Base-by-base conservation (phyloP, 805 yeast genomes). In the Hanseniaspora nectarophila region DNA sequence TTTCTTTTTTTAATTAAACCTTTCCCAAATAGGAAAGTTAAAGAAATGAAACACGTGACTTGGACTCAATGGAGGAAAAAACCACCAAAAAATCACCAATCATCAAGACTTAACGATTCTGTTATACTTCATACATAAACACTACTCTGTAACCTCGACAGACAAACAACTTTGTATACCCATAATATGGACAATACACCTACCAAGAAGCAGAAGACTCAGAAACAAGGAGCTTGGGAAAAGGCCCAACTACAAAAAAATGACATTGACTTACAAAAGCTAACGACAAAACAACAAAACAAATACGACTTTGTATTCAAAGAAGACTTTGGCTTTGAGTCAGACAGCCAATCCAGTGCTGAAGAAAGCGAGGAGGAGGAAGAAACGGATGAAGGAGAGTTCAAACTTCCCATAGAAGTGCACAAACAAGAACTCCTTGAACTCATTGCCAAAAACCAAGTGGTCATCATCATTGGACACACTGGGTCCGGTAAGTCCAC, bases 401-500 rank as follows among this genome's bases (percentile, higher is more conserved):
- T 73, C 58, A 77, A 16, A 35, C 31, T 85, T 0, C 97, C 97
- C 0, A 95, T 88, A 1, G 87, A 72, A 59, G 67, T 73, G 48
- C 82, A 76, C 59, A 69, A 89, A 43, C 69, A 74, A 2, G 73
- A 77, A 32, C 72, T 89, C 16, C 64, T 89, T 29, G 69, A 72
- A 0, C 80, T 85, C 0, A 73, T 89, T 9, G 63, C 66, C 23
- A 68, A 74, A 26, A 73, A 82, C 58, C 95, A 85, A 62, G 79
- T 82, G 0, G 58, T 85, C 34, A 80, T 85, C 39, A 78, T 85
- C 31, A 90, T 85, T 37, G 94, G 94, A 54, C 94, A 85, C 62
- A 85, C 95, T 0, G 95, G 97, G 43, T 88, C 96, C 0, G 97
- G 97, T 60, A 89, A 89, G 61, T 89, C 97, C 0, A 89, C 97